Conservation (phyloP, 495 filamentous ascomycete species). For the Penicillium flavigenum region DNA sequence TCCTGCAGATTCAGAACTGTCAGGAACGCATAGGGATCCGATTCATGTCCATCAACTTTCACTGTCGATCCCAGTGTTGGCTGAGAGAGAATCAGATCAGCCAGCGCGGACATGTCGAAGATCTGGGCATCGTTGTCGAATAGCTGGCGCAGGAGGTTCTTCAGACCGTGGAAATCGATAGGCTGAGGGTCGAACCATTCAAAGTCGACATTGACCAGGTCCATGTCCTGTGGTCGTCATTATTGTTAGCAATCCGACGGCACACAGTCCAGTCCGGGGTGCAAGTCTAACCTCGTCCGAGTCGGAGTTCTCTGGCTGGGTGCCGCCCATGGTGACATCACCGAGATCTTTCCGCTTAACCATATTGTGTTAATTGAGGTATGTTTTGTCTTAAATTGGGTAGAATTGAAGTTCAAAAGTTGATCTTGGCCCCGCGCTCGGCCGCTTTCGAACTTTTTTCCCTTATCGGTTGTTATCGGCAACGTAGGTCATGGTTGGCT, state of each 20-base stretch:
- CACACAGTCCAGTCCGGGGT: not conserved
- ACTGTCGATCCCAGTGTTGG: constrained; percentile 88
- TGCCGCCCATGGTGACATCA: constrained; percentile 47
- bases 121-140: constrained; percentile 82
- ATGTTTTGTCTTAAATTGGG: constrained; percentile 2
- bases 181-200: constrained; percentile 97
- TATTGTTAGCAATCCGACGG: constrained; percentile 1
- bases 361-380: constrained; percentile 37
- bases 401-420: constrained; percentile 17
- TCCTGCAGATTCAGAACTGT: constrained; percentile 83
- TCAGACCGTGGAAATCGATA: constrained; percentile 93
- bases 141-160: constrained; percentile 87
- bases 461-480: constrained; percentile 30
- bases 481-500: not conserved
- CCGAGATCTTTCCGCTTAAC: constrained; percentile 49
- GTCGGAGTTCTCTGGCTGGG: constrained; percentile 33
- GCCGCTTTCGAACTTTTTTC: constrained; percentile 33
- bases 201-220: constrained; percentile 94
- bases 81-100: constrained; percentile 87
- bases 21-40: constrained; percentile 92
- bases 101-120: constrained; percentile 81
- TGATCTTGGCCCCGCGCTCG: constrained; percentile 25
- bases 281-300: constrained; percentile 43
- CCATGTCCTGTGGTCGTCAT: constrained; percentile 60
- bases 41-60: constrained; percentile 91